These are phyloP conservation scores for Jasminum sambac DNA, from an alignment of 257 asterid species.

Conservation along the genomic window DNA sequence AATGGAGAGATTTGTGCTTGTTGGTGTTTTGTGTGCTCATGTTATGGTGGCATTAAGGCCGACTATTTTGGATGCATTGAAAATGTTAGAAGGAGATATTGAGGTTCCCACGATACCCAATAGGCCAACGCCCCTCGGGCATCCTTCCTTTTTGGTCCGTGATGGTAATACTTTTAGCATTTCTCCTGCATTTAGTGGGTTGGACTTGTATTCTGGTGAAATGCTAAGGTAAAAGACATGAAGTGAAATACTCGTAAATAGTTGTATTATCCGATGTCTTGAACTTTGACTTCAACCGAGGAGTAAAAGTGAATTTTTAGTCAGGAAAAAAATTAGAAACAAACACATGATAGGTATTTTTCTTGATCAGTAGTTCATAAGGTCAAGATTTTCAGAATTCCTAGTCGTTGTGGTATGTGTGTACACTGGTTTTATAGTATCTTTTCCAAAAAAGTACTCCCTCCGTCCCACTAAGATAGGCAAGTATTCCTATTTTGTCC, in stretches of 20 bases:
- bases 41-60: slow-evolving; percentile 95
- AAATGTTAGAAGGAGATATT: slow-evolving; percentile 87
- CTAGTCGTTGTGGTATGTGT: not conserved
- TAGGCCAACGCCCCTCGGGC: slow-evolving; percentile 74
- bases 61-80: slow-evolving; percentile 73
- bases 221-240: slow-evolving; percentile 60
- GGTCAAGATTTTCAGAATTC: not conserved
- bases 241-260: not conserved
- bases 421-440: not conserved
- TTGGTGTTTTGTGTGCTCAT: slow-evolving; percentile 85
- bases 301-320: no score
- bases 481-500: no score
- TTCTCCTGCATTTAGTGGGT: slow-evolving; percentile 58
- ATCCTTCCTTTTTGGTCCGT: slow-evolving; percentile 49
- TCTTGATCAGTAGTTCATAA: not conserved
- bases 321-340: not conserved
- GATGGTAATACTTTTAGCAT: slow-evolving; percentile 44
- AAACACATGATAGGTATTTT: not conserved
- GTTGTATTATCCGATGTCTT: not conserved
- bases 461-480: no score
- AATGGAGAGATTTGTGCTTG: slow-evolving; percentile 78
- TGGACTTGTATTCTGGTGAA: slow-evolving; percentile 51
- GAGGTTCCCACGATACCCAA: slow-evolving; percentile 79
- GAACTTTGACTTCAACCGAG: not conserved
- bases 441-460: no score